Percentiles rank a stretch among this genome's conserved stretches.
Conservation (phyloP, 805 yeast genomes). For the Nematodospora valgi region DNA sequence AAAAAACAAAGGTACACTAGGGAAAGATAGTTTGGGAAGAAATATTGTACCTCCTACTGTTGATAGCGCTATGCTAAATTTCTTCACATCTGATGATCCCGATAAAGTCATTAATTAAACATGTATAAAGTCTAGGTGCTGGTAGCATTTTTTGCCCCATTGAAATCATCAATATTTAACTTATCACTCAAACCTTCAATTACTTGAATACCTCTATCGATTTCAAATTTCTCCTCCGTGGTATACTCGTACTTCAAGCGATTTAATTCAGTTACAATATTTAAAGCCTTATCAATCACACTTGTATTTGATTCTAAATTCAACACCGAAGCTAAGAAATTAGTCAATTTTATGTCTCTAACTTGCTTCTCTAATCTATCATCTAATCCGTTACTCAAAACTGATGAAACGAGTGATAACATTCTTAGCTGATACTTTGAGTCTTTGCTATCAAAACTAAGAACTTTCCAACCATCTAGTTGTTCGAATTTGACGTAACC, state of each 20-base stretch:
- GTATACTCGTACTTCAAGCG: slow-evolving; percentile 42
- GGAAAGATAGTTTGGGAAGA: slow-evolving; percentile 41
- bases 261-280: slow-evolving; percentile 46
- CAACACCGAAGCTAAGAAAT: slow-evolving; percentile 30
- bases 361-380: slow-evolving; percentile 39
- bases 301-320: slow-evolving; percentile 39
- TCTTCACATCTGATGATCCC: slow-evolving; percentile 52
- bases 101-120: slow-evolving; percentile 29
- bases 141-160: slow-evolving; percentile 44
- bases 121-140: neutral
- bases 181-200: slow-evolving; percentile 45
- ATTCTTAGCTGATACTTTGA: slow-evolving; percentile 49
- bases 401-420: slow-evolving; percentile 56
- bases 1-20: slow-evolving; percentile 28
- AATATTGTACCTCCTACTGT: slow-evolving; percentile 48
- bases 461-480: slow-evolving; percentile 59
- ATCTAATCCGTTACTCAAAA: slow-evolving; percentile 51
- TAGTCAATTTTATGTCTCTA: slow-evolving; percentile 28
- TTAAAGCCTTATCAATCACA: slow-evolving; percentile 55
- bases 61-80: slow-evolving; percentile 44
- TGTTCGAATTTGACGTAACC: slow-evolving; percentile 56
- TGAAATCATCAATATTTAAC: slow-evolving; percentile 53
- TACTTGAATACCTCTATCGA: slow-evolving; percentile 33
- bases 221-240: slow-evolving; percentile 35
- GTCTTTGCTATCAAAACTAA: slow-evolving; percentile 16